phyloP scores from a whole-genome alignment of 805 yeast species.

The Candida nanaspora region DNA sequence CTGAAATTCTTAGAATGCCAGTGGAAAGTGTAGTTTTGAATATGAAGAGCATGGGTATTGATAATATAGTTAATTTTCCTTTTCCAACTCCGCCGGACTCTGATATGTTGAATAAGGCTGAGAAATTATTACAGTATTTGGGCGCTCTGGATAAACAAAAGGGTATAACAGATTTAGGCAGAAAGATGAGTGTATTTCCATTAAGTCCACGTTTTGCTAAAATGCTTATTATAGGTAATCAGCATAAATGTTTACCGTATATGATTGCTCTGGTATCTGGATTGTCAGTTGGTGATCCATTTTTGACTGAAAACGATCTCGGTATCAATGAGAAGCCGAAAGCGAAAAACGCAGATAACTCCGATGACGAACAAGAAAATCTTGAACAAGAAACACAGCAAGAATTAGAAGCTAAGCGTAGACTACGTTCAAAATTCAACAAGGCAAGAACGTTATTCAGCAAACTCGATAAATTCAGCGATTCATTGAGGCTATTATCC shows the following conservation, averaged over 20 bases:
- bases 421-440: slow-evolving; percentile 43
- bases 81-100: slow-evolving; percentile 87
- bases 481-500: slow-evolving; percentile 65
- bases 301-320: slow-evolving; percentile 65
- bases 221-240: slow-evolving; percentile 82
- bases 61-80: slow-evolving; percentile 84
- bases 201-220: slow-evolving; percentile 90
- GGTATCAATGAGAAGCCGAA: slow-evolving; percentile 37
- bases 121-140: slow-evolving; percentile 55
- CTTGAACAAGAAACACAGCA: slow-evolving; percentile 27
- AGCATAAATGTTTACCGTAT: slow-evolving; percentile 76
- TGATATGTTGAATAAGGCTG: slow-evolving; percentile 52
- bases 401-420: slow-evolving; percentile 32
- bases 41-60: slow-evolving; percentile 97
- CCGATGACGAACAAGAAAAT: slow-evolving; percentile 31
- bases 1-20: slow-evolving; percentile 93
- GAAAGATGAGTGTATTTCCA: slow-evolving; percentile 84
- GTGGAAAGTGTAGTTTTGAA: slow-evolving; percentile 91
- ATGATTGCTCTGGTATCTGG: slow-evolving; percentile 90
- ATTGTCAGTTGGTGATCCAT: slow-evolving; percentile 90
- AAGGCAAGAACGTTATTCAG: slow-evolving; percentile 56
- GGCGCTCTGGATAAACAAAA: slow-evolving; percentile 67
- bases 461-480: slow-evolving; percentile 66
- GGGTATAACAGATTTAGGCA: slow-evolving; percentile 70
- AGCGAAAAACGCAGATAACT: slow-evolving; percentile 25